These are phyloP conservation scores for Eutrema salsugineum DNA, from an alignment of 441 rosid genomes.

Conservation along the genomic window DNA sequence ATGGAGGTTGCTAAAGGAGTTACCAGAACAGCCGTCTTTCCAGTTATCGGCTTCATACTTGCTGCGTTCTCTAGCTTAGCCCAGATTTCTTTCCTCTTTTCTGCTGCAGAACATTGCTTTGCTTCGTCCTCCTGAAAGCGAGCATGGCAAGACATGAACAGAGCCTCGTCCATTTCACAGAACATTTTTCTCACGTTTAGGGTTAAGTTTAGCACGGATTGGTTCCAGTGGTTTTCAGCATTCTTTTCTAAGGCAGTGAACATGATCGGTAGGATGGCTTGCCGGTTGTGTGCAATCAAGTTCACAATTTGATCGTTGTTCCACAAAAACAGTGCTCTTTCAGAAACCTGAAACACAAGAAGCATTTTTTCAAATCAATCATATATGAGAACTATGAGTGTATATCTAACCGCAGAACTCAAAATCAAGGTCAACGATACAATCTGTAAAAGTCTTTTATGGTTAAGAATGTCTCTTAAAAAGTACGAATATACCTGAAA, in stretches of 20 bases:
- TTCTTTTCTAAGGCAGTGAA: slow-evolving; percentile 78
- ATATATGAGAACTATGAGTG: background rate
- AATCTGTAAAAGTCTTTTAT: background rate
- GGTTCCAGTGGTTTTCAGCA: slow-evolving; percentile 80
- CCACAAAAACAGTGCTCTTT: slow-evolving; percentile 89
- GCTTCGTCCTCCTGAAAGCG: slow-evolving; percentile 66
- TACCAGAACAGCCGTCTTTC: slow-evolving; percentile 70
- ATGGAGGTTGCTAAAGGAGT: slow-evolving; percentile 62
- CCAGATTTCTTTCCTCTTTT: slow-evolving; percentile 74
- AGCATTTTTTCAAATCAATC: background rate
- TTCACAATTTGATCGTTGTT: slow-evolving; percentile 86
- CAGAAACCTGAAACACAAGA: slow-evolving; percentile 66
- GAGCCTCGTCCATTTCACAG: slow-evolving; percentile 76
- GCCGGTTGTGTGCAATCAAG: slow-evolving; percentile 68
- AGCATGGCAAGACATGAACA: slow-evolving; percentile 65
- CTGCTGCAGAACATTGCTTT: slow-evolving; percentile 40
- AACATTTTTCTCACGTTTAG: slow-evolving; percentile 73
- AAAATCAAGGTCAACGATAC: background rate
- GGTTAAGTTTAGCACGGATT: slow-evolving; percentile 67
- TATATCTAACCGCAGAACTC: background rate
- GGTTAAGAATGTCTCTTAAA: background rate
- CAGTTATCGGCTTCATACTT: slow-evolving; percentile 61
- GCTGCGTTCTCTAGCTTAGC: slow-evolving; percentile 62
- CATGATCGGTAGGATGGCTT: slow-evolving; percentile 63
- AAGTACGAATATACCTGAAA: slow-evolving; percentile 58